A percentile compares a stretch with the other conserved stretches of the same genome.
These are phyloP conservation scores for Leucocoprinus birnbaumii DNA, from an alignment of 768 basidiomycete genomes.

Conservation along the genomic window DNA sequence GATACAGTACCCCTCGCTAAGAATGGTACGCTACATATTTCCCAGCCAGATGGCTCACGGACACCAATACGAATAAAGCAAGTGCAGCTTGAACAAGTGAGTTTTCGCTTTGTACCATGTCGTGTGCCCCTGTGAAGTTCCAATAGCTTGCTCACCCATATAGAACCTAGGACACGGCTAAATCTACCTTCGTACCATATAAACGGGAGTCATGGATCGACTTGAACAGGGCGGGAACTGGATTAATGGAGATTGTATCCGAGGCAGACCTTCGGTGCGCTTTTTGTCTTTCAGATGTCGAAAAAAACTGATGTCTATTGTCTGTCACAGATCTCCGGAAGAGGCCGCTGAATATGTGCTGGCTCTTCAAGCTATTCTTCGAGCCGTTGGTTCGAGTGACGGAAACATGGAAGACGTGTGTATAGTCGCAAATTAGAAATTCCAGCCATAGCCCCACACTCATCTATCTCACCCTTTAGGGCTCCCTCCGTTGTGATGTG, in stretches of 20 bases:
- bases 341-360: slow-evolving; percentile 88
- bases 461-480: slow-evolving; percentile 42
- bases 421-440: slow-evolving; percentile 5
- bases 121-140: background rate
- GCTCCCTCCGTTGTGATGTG: slow-evolving; percentile 92
- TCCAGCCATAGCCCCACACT: background rate
- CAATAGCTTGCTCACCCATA: background rate
- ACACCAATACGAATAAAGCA: slow-evolving; percentile 70
- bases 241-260: slow-evolving; percentile 94
- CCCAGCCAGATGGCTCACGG: slow-evolving; percentile 29
- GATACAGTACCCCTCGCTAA: slow-evolving; percentile 73
- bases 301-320: slow-evolving; percentile 21
- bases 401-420: slow-evolving; percentile 95
- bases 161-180: slow-evolving; percentile 77
- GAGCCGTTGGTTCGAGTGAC: slow-evolving; percentile 85
- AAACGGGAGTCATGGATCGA: slow-evolving; percentile 65
- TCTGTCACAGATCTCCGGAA: slow-evolving; percentile 60
- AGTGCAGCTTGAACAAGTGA: slow-evolving; percentile 92
- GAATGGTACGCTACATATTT: slow-evolving; percentile 51
- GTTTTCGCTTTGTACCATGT: slow-evolving; percentile 10
- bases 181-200: slow-evolving; percentile 61
- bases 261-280: slow-evolving; percentile 81
- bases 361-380: slow-evolving; percentile 74
- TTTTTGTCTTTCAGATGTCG: background rate
- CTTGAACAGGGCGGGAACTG: slow-evolving; percentile 86